Evolutionary conservation across 805 yeast genomes (phyloP), one percentile per base, ranked within the genome.

Genomic region (Ogataea methanolica): DNA sequence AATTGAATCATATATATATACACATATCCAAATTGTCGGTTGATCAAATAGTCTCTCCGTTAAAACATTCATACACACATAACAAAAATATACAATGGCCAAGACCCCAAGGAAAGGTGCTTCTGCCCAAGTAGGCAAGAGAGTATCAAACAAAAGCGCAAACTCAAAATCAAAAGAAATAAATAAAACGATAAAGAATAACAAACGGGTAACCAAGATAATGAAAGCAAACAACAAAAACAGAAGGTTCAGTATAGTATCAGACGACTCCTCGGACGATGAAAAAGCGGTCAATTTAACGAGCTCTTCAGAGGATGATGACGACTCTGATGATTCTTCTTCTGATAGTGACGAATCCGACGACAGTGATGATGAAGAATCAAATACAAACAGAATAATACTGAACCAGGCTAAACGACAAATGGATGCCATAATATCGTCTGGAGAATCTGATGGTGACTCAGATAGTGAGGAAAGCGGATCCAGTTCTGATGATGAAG

Each of bases 401-500:
- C 39, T 50, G n/a, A 36, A 45, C 26, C 42, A 52, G 8, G 55
- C 60, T 1, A 57, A 50, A 16, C 51, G 48, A 17, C 57, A 59
- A 39, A 50, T 56, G 51, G 51, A 58, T 41, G 56, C 57, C 6
- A 58, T 58, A 38, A 54, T 61, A 48, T 62, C 31, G 4, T 26
- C 63, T 56, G 43, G 71, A 34, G 73, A 72, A 19, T 70, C 72
- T 35, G 72, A 65, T 31, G 64, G 61, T 16, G 68, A 68, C 12
- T 62, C 62, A 16, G 60, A 62, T 15, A 60, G 63, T 2, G 31
- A 26, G 31, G 31, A 26, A 26, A 26, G 31, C 11, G 31, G 31
- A 8, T 69, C 76, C 11, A 76, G 82, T 11, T 79, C 84, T 0
- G 84, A 79, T 55, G 88, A 82, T 54, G 82, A 81, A 35, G 82